Conservation (phyloP, 768 basidiomycete genomes). For the Hydnum rufescens region DNA sequence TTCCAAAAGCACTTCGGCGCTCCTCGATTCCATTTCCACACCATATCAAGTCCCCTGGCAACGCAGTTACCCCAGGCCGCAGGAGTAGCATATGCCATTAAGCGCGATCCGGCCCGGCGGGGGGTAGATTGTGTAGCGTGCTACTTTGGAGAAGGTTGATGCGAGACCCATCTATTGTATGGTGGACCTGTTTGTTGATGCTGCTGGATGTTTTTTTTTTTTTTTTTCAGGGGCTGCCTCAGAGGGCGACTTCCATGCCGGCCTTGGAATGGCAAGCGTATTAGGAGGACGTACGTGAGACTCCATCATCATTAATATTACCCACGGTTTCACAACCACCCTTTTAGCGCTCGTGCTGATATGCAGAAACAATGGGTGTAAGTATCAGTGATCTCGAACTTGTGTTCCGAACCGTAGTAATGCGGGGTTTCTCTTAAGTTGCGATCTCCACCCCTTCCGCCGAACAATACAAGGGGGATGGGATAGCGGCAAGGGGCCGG, state of each 20-base stretch:
- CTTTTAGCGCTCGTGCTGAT: constrained; percentile 14
- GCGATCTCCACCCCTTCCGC: constrained; percentile 83
- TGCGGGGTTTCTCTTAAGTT: constrained; percentile 16
- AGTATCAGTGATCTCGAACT: neutral
- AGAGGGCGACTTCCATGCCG: constrained; percentile 92
- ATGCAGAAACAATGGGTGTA: constrained; percentile 40
- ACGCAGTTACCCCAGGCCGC: constrained; percentile 94
- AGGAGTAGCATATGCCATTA: constrained; percentile 77
- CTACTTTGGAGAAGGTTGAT: constrained; percentile 71
- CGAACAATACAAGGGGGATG: constrained; percentile 84
- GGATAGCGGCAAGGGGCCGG: constrained; percentile 84
- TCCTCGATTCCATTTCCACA: constrained; percentile 67
- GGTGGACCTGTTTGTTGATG: too few species aligned
- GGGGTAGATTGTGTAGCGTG: constrained; percentile 63
- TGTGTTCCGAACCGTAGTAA: neutral
- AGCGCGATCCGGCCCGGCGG: constrained; percentile 48
- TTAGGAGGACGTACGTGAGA: constrained; percentile 17
- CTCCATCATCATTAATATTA: constrained; percentile 23
- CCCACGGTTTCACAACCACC: constrained; percentile 29
- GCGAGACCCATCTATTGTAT: too few species aligned
- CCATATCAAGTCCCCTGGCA: constrained; percentile 81
- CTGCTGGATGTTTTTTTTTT: constrained; percentile 1
- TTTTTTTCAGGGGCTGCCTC: constrained; percentile 38
- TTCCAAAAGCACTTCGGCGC: constrained; percentile 62
- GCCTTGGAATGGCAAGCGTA: constrained; percentile 25